Base-by-base conservation (phyloP, 164 flowering plant genomes). In the Macadamia tetraphylla region DNA sequence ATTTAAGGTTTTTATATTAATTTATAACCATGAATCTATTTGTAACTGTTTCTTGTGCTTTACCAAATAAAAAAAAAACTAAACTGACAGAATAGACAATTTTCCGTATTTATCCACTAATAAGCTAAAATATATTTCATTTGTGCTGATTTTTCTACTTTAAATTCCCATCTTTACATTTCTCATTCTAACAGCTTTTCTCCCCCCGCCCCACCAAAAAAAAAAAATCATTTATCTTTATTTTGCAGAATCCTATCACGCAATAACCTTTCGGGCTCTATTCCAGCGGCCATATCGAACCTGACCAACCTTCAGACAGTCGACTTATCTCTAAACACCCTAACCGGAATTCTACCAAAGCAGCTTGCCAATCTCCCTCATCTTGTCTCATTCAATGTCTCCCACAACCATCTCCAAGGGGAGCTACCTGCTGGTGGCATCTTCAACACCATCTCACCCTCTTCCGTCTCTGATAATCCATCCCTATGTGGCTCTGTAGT, bases 361-460 rank as follows among this genome's bases (percentile, higher is more conserved):
- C 89, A 89, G 68, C 84, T 95, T 31, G 82, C 87, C 43, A 81
- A 92, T 77, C 96, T 95, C 69, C 75, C 90, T 51, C 81, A 85
- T 67, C 90, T 95, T 12, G 29, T 63, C 23, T 69, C 81, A 53
- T 88, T 95, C 66, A 89, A 95, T 71, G 74, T 95, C 46, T 92
- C 98, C 52, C 84, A 88, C 79, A 95, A 95, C 80, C 74, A 85
- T 44, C 77, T 95, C 55, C 77, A 85, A 78, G 99, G 99, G n/a
- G 94, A 85, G 72, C 86, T 95, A 35, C 99, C 99, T 29, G 82
- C 82, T 31, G 92, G 93, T n/a, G 85, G 88, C 58, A 87, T 90
- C 78, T 95, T 95, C 76, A 84, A 88, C 74, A 89, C 89, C 49
- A 89, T 95, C 53, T 74, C 91, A 52, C 87, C 88, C 9, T 81